A percentile compares a stretch with the other conserved stretches of the same genome.
Conservation (phyloP, 2,329 filamentous ascomycete species). For the Basipetospora chlamydospora region DNA sequence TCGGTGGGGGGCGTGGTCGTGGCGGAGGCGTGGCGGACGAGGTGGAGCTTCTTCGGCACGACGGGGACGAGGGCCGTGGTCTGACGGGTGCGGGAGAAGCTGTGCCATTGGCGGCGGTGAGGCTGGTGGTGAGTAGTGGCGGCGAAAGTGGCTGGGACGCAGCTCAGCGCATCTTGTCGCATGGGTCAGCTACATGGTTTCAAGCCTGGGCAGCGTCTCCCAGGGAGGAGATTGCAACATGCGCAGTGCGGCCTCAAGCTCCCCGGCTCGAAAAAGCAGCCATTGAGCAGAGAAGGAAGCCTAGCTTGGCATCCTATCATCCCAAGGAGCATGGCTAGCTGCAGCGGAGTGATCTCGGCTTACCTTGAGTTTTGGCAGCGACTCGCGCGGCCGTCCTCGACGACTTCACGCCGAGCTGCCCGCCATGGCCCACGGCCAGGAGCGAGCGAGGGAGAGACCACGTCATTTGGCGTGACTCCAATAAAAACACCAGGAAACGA, state of each 20-base stretch:
- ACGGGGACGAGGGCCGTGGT: conserved; percentile 2
- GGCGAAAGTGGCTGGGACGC: not conserved
- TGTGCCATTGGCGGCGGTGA: conserved; percentile 1
- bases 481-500: conserved; percentile 3
- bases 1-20: not conserved
- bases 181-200: not conserved
- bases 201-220: too few species aligned
- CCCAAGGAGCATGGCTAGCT: not conserved
- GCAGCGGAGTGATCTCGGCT: too few species aligned
- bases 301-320: not conserved
- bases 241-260: too few species aligned
- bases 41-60: conserved; percentile 1
- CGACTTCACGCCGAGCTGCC: conserved; percentile 3
- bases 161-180: conserved; percentile 1
- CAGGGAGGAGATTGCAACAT: too few species aligned
- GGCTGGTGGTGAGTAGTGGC: too few species aligned
- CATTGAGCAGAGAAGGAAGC: not conserved
- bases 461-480: conserved; percentile 1
- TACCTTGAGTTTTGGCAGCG: conserved; percentile 3
- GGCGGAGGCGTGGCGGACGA: conserved; percentile 5
- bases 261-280: too few species aligned
- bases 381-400: conserved; percentile 3
- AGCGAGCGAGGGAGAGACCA: conserved; percentile 4
- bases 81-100: not conserved
- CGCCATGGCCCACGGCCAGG: conserved; percentile 4